Evolutionary conservation across 345 rosid genomes (phyloP).

Genomic region (Hibiscus tridactylites): DNA sequence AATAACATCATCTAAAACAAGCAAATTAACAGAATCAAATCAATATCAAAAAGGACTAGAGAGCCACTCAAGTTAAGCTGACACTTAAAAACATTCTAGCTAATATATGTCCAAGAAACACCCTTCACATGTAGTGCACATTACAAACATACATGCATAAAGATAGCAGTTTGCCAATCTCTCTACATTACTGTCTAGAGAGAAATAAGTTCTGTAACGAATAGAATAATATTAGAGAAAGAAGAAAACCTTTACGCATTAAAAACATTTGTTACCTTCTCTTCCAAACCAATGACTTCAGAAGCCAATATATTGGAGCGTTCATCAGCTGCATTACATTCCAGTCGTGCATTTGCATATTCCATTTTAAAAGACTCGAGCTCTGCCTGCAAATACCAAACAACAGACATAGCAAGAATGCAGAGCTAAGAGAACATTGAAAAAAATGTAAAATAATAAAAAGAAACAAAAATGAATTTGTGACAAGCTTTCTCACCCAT

Average conservation of each 20-base stretch:
- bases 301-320: constrained; percentile 87
- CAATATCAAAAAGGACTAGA: not conserved
- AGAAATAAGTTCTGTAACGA: not conserved
- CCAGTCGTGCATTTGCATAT: constrained; percentile 66
- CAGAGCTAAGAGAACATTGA: not conserved
- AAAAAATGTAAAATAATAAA: not conserved
- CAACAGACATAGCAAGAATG: constrained; percentile 9
- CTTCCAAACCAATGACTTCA: constrained; percentile 96
- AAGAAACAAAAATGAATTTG: not conserved
- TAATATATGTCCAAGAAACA: not conserved
- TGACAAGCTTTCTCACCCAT: not conserved
- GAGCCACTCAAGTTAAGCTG: not conserved
- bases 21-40: constrained; percentile 8
- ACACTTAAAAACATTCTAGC: not conserved
- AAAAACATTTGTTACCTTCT: constrained; percentile 53
- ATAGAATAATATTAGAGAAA: not conserved
- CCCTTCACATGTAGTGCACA: not conserved
- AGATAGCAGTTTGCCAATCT: not conserved
- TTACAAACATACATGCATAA: not conserved
- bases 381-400: constrained; percentile 52
- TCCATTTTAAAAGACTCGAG: constrained; percentile 69
- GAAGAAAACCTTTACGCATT: not conserved
- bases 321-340: constrained; percentile 88
- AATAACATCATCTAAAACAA: constrained; percentile 14
- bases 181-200: not conserved